Base-by-base conservation (phyloP, 805 yeast species). In the Saccharomycopsis malanga region DNA sequence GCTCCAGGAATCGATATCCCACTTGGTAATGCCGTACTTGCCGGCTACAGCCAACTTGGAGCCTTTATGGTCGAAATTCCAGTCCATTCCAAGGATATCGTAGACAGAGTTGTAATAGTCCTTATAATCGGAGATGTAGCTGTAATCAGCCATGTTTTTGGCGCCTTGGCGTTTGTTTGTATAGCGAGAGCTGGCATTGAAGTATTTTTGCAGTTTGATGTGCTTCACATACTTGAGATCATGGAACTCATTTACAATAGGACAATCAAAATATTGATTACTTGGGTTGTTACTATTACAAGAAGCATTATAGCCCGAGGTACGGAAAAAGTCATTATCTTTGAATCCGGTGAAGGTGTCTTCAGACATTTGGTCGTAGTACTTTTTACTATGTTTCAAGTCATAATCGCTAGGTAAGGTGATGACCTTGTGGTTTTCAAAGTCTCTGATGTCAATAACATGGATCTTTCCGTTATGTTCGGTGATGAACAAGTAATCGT, bases 391-490 rank as follows among this genome's bases (percentile, higher is more conserved):
- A n/a, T 22, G 23, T 34, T n/a, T 53, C 52, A 7, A 42, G 47
- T 22, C 39, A 22, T 39, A 34, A 43, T 59, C 59, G 36, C 64
- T 64, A 0, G 93, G 93, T 12, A 83, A 67, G 49, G 83, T 67
- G 2, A 87, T 70, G 32, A 88, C 87, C 61, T 84, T 91, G 59
- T 85, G 91, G 55, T 83, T 79, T 49, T 72, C 68, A 54, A 79
- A 75, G 57, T 83, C 77, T 52, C 95, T 74, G 22, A 87, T 72
- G 61, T 89, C 96, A 23, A 89, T 69, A 48, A 88, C 69, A 64
- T 89, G 98, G 3, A 89, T 84, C 45, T 95, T 71, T 0, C 95
- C 94, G 45, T 79, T 83, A 56, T 89, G 96, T 61, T 89, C 97
- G 45, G 83, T 74, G 2, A 89, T 71, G 45, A 84, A 76, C 48